Percentiles rank a stretch among this genome's conserved stretches.
Conservation (phyloP, 352 stramenopile species). For the Phytopythium helicoides region DNA sequence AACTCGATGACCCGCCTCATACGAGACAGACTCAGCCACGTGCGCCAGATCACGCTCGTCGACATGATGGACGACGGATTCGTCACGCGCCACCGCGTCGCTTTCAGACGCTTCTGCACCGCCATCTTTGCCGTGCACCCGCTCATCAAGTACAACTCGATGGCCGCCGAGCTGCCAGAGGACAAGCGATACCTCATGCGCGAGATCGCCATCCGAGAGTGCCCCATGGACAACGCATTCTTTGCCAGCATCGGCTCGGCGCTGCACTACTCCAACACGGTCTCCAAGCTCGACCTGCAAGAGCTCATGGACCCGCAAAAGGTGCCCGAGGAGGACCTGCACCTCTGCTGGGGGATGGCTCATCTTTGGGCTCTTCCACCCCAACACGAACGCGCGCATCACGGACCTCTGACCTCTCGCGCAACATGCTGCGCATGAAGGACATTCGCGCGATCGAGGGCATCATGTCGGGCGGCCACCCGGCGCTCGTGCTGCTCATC, state of each 20-base stretch:
- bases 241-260: slow-evolving; percentile 47
- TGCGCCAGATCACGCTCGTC: slow-evolving; percentile 43
- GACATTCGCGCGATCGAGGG: slow-evolving; percentile 46
- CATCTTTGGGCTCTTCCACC: slow-evolving; percentile 52
- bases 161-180: slow-evolving; percentile 35
- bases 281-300: slow-evolving; percentile 49
- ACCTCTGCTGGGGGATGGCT: slow-evolving; percentile 52
- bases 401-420: slow-evolving; percentile 37
- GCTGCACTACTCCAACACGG: slow-evolving; percentile 53
- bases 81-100: slow-evolving; percentile 32
- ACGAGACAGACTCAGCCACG: slow-evolving; percentile 36
- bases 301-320: slow-evolving; percentile 39
- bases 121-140: slow-evolving; percentile 43
- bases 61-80: slow-evolving; percentile 43
- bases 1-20: slow-evolving; percentile 38
- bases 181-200: slow-evolving; percentile 37
- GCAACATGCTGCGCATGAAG: slow-evolving; percentile 60
- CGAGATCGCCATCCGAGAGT: slow-evolving; percentile 42
- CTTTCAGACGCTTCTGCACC: slow-evolving; percentile 46
- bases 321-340: slow-evolving; percentile 38
- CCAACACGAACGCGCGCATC: slow-evolving; percentile 47
- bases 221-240: slow-evolving; percentile 49
- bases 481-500: slow-evolving; percentile 43
- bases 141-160: slow-evolving; percentile 52
- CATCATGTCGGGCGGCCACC: slow-evolving; percentile 50